Percentiles rank a stretch among this genome's conserved stretches.
Evolutionary conservation across 2,329 filamentous ascomycete genomes (phyloP).

Genomic region (Talaromyces sp.): DNA sequence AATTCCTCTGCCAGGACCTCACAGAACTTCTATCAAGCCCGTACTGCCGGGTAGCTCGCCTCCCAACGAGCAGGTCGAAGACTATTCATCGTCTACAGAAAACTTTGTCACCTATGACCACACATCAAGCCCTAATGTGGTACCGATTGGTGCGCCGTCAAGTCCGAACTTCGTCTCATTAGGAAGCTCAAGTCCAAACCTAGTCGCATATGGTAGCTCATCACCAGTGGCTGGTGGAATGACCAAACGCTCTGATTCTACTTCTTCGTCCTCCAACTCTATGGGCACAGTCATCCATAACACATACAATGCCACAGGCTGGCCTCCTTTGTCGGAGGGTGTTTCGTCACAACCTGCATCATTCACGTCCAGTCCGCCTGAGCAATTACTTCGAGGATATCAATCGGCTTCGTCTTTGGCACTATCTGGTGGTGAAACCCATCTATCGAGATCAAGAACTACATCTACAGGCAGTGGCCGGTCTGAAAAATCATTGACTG

Average conservation of each 20-base stretch:
- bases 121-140: constrained; percentile 42
- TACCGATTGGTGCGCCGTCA: constrained; percentile 37
- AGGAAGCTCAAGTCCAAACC: constrained; percentile 39
- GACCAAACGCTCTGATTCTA: constrained; percentile 36
- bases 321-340: constrained; percentile 34
- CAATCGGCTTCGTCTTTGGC: constrained; percentile 33
- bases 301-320: constrained; percentile 29
- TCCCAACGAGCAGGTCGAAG: constrained; percentile 17
- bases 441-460: constrained; percentile 14
- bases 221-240: constrained; percentile 33
- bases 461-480: constrained; percentile 15
- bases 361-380: constrained; percentile 41
- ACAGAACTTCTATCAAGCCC: constrained; percentile 37
- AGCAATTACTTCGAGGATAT: constrained; percentile 31
- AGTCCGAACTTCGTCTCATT: constrained; percentile 41
- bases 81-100: constrained; percentile 11
- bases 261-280: constrained; percentile 37
- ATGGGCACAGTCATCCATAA: constrained; percentile 41
- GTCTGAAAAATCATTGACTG: constrained; percentile 7
- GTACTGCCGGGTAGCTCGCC: constrained; percentile 33
- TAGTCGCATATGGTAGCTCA: constrained; percentile 31
- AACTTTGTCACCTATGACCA: constrained; percentile 18
- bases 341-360: constrained; percentile 35
- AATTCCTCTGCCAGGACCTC: constrained; percentile 30
- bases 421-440: constrained; percentile 22